Conservation (phyloP, 139 green algal species). For the Chlorella sp. region DNA sequence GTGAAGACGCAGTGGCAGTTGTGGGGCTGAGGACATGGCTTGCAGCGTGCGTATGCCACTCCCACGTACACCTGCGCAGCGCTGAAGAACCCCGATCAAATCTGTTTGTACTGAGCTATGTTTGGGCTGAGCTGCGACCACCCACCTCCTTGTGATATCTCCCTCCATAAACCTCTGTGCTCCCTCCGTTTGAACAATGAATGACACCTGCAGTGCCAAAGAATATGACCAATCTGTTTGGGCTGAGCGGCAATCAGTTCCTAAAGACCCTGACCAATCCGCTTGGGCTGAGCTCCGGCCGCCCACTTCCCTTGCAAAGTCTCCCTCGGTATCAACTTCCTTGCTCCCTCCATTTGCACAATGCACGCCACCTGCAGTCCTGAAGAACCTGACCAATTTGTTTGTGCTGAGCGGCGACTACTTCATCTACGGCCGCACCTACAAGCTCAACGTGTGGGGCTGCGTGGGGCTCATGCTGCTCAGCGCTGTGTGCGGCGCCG, state of each 20-base stretch:
- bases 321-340: background rate
- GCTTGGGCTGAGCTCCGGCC: slow-evolving; percentile 80
- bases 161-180: too few species aligned
- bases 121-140: too few species aligned
- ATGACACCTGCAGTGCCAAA: slow-evolving; percentile 87
- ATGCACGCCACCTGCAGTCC: slow-evolving; percentile 28
- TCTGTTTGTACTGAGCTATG: too few species aligned
- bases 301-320: too few species aligned
- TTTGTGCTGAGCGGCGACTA: slow-evolving; percentile 87
- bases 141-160: too few species aligned
- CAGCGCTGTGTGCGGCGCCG: slow-evolving; percentile 77
- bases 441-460: slow-evolving; percentile 71
- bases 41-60: too few species aligned
- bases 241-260: slow-evolving; percentile 81
- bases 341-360: background rate
- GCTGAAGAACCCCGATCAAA: too few species aligned
- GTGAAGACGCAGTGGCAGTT: too few species aligned
- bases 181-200: too few species aligned
- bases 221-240: slow-evolving; percentile 93
- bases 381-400: slow-evolving; percentile 96
- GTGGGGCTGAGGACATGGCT: too few species aligned
- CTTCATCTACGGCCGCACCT: slow-evolving; percentile 76
- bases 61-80: too few species aligned
- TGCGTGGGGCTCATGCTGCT: slow-evolving; percentile 84
- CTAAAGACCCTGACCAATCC: slow-evolving; percentile 96